Conservation (phyloP, 768 basidiomycete genomes). For the Leucosporidium scottii region DNA sequence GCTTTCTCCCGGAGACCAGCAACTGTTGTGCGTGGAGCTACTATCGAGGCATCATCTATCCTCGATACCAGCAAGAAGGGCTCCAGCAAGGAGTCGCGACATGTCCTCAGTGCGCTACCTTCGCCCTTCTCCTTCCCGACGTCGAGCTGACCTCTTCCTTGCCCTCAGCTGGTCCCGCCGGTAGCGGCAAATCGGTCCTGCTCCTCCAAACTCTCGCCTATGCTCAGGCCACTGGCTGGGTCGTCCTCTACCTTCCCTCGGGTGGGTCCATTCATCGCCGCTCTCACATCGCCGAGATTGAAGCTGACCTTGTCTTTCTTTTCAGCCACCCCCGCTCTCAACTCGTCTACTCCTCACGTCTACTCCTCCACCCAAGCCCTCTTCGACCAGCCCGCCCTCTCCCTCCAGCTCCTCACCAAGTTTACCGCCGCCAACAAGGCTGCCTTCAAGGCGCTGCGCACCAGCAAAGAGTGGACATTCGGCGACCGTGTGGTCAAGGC, state of each 20-base stretch:
- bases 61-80: conserved; percentile 13
- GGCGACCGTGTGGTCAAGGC: conserved; percentile 8
- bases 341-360: conserved; percentile 29
- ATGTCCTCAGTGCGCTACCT: conserved; percentile 15
- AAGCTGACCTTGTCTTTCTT: not conserved
- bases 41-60: conserved; percentile 1
- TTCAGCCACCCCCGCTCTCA: conserved; percentile 19
- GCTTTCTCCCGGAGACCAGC: conserved; percentile 16
- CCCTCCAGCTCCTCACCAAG: conserved; percentile 15
- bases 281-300: not conserved
- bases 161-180: conserved; percentile 9
- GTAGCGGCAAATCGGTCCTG: conserved; percentile 24
- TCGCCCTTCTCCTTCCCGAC: not conserved
- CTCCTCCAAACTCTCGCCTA: conserved; percentile 26
- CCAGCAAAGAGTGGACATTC: conserved; percentile 19
- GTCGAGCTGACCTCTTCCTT: not conserved
- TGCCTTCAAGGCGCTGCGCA: conserved; percentile 24
- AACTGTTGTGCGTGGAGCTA: conserved; percentile 16
- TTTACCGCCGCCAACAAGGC: conserved; percentile 21
- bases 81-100: conserved; percentile 13
- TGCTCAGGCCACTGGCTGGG: conserved; percentile 21
- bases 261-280: not conserved
- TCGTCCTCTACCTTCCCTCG: conserved; percentile 31
- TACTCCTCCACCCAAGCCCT: conserved; percentile 23
- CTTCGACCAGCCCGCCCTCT: conserved; percentile 28